Percentiles rank a stretch among this genome's conserved stretches.
Conservation (phyloP, 257 asterid genomes). For the Coffea eugenioides region DNA sequence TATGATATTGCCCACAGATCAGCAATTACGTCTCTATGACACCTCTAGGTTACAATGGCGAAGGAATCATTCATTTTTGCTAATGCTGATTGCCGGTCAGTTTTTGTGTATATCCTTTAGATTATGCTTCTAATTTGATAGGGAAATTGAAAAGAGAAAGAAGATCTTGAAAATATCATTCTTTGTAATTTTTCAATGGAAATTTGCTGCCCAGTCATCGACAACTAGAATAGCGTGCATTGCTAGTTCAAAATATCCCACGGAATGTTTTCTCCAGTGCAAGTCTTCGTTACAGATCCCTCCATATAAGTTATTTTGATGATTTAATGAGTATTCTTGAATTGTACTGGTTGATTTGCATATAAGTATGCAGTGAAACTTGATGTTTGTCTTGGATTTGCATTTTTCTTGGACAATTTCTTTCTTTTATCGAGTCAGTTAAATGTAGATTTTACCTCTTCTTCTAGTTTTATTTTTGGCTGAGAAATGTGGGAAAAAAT, state of each 20-base stretch:
- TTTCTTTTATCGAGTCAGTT: no score
- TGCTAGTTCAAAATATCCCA: neutral
- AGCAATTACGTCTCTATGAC: conserved; percentile 37
- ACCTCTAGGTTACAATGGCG: neutral
- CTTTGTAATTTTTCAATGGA: neutral
- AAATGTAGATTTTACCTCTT: no score
- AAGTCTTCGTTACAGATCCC: neutral
- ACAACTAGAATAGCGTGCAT: no score
- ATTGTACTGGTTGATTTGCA: neutral
- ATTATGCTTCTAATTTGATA: conserved; percentile 1
- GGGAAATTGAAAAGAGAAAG: neutral
- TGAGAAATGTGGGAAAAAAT: no score
- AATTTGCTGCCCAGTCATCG: neutral
- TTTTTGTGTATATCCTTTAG: neutral
- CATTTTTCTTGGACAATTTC: no score
- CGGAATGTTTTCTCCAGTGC: neutral
- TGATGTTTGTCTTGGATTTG: no score
- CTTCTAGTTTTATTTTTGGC: no score
- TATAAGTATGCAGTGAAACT: no score
- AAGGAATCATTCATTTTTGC: neutral
- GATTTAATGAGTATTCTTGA: neutral
- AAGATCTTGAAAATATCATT: neutral
- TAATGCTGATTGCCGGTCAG: neutral
- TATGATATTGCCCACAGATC: conserved; percentile 75
- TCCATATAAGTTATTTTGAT: no score